Conservation (phyloP, 2,329 filamentous ascomycete genomes). For the Aspergillus tubingensis region DNA sequence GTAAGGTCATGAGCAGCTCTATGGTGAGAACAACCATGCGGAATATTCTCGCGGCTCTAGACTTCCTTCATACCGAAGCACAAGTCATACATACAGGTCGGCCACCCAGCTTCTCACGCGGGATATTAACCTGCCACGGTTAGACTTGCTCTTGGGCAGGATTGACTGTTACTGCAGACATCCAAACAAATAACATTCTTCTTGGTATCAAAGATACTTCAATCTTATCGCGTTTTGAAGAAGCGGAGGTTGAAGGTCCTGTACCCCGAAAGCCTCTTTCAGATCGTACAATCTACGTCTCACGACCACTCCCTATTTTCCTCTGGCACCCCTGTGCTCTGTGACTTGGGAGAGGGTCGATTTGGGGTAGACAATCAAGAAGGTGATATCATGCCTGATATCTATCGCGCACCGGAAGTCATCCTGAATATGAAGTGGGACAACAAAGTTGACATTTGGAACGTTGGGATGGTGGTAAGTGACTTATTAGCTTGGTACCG, state of each 20-base stretch:
- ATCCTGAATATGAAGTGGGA: slow-evolving; percentile 33
- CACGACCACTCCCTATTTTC: slow-evolving; percentile 22
- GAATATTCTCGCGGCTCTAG: slow-evolving; percentile 27
- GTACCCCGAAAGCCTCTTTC: slow-evolving; percentile 30
- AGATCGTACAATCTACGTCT: slow-evolving; percentile 31
- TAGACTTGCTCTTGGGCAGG: too few species aligned
- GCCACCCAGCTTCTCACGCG: neutral
- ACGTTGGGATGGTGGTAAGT: slow-evolving; percentile 29
- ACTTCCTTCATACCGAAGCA: slow-evolving; percentile 32
- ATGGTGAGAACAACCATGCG: slow-evolving; percentile 27
- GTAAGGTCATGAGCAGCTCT: slow-evolving; percentile 21
- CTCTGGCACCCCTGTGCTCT: slow-evolving; percentile 26
- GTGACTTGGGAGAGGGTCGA: slow-evolving; percentile 33
- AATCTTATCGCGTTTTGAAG: slow-evolving; percentile 31
- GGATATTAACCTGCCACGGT: neutral
- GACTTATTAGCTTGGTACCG: neutral
- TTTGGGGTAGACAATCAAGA: slow-evolving; percentile 18
- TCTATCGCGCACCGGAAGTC: slow-evolving; percentile 34
- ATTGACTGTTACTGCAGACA: slow-evolving; percentile 23
- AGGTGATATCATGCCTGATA: slow-evolving; percentile 29
- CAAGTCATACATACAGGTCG: slow-evolving; percentile 31
- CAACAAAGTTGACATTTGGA: slow-evolving; percentile 35
- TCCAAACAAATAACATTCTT: slow-evolving; percentile 37
- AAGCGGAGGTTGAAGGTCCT: slow-evolving; percentile 29
- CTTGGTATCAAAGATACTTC: slow-evolving; percentile 31